These are phyloP conservation scores for Nothophytophthora sp. DNA, from an alignment of 352 stramenopile genomes.

Conservation along the genomic window DNA sequence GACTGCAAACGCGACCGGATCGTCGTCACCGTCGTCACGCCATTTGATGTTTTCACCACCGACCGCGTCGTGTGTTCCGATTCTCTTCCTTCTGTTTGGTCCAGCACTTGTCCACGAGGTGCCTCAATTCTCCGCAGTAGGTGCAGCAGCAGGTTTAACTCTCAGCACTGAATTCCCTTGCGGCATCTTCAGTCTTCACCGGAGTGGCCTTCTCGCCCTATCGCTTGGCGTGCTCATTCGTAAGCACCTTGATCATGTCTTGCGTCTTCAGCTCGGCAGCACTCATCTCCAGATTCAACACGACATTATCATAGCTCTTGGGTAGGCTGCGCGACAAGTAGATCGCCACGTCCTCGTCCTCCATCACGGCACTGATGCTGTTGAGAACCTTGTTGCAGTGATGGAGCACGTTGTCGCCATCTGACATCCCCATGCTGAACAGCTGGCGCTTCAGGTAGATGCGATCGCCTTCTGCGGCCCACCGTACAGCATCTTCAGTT, in stretches of 20 bases:
- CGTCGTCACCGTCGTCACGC: not conserved
- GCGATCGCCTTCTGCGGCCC: conserved; percentile 14
- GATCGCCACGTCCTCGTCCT: conserved; percentile 1
- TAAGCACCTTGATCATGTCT: conserved; percentile 18
- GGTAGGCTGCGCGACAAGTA: conserved; percentile 1
- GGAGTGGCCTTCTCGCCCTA: conserved; percentile 6
- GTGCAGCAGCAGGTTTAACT: conserved; percentile 7
- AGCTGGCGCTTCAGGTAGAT: conserved; percentile 23
- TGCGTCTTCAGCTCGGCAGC: conserved; percentile 8
- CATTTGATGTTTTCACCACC: conserved; percentile 5
- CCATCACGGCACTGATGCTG: conserved; percentile 1
- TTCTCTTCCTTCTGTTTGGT: conserved; percentile 21
- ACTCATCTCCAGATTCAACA: conserved; percentile 18
- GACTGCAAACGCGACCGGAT: conserved; percentile 2
- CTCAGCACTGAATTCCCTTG: conserved; percentile 13
- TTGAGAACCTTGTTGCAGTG: conserved; percentile 18
- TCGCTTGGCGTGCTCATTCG: conserved; percentile 18
- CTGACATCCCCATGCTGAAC: conserved; percentile 18
- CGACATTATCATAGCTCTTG: conserved; percentile 9
- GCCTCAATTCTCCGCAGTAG: conserved; percentile 16
- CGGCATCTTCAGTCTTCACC: conserved; percentile 14
- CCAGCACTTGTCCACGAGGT: conserved; percentile 15
- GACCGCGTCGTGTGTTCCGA: not conserved
- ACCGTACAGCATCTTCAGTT: conserved; percentile 6
- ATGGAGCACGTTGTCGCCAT: conserved; percentile 17